A percentile compares a stretch with the other conserved stretches of the same genome.
Evolutionary conservation across 345 rosid genomes (phyloP).

Genomic region (Pistacia atlantica): DNA sequence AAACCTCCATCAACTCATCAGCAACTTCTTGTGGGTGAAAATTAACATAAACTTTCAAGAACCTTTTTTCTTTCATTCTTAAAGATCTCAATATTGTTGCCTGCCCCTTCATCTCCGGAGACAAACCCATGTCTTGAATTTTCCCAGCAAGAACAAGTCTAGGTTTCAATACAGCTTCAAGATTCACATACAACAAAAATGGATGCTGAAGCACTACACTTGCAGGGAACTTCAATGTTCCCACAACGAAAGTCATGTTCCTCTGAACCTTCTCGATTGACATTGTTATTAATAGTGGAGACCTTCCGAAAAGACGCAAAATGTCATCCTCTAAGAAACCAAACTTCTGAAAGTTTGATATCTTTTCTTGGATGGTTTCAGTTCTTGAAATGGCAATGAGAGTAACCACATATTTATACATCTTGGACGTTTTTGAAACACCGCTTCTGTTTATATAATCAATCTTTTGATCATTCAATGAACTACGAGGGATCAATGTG

Average conservation of each 20-base stretch:
- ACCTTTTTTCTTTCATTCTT: constrained; percentile 68
- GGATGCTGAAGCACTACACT: constrained; percentile 53
- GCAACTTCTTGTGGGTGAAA: constrained; percentile 63
- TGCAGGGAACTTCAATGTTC: constrained; percentile 65
- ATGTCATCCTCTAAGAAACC: constrained; percentile 24
- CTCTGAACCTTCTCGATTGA: constrained; percentile 83
- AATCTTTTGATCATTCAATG: constrained; percentile 59
- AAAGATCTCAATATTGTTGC: constrained; percentile 42
- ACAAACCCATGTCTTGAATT: constrained; percentile 61
- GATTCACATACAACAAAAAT: constrained; percentile 49
- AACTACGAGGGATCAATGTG: constrained; percentile 70
- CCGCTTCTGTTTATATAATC: constrained; percentile 60
- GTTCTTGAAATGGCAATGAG: constrained; percentile 66
- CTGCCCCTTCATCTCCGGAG: constrained; percentile 44
- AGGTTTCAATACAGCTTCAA: constrained; percentile 63
- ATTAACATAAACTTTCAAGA: constrained; percentile 53
- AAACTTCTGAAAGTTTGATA: constrained; percentile 9
- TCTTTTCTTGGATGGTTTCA: constrained; percentile 68
- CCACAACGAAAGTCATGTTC: constrained; percentile 78
- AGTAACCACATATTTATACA: constrained; percentile 71
- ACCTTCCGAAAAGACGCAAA: constrained; percentile 59
- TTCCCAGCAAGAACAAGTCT: constrained; percentile 54
- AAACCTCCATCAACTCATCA: constrained; percentile 58
- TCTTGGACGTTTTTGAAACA: constrained; percentile 51
- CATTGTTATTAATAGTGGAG: constrained; percentile 57